A percentile compares a stretch with the other conserved stretches of the same genome.
phyloP scores from a whole-genome alignment of 2,329 filamentous ascomycete genomes.

The Ascochyta clinopodiicola region DNA sequence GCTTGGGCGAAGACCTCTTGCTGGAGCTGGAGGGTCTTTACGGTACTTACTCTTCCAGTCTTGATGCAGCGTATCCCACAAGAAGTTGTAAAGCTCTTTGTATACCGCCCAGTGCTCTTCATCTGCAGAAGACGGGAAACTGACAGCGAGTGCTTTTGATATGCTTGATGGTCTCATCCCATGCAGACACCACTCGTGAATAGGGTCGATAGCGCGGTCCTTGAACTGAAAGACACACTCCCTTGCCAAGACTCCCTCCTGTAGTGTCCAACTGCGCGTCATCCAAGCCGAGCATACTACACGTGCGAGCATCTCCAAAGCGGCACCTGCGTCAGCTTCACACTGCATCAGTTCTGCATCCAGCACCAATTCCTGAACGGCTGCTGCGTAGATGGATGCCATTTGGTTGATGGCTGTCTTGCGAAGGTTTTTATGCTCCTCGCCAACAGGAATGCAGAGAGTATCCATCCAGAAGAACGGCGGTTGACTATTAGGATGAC shows the following conservation, averaged over 20 bases:
- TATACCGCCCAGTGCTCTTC: neutral
- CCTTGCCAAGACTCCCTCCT: conserved; percentile 19
- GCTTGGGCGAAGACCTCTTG: no score
- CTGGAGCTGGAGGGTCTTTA: neutral
- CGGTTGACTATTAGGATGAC: neutral
- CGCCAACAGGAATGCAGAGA: conserved; percentile 21
- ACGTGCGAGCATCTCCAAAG: conserved; percentile 2
- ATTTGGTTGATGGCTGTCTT: conserved; percentile 17
- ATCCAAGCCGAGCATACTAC: conserved; percentile 18
- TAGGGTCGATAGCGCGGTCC: conserved; percentile 4
- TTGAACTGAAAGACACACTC: conserved; percentile 16
- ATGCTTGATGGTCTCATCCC: neutral
- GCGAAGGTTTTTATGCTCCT: neutral
- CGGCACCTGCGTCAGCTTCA: neutral
- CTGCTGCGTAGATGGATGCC: conserved; percentile 20
- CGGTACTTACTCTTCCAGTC: conserved; percentile 10
- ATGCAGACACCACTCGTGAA: conserved; percentile 9
- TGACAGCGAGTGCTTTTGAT: neutral
- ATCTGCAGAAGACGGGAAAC: neutral
- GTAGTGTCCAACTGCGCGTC: conserved; percentile 23
- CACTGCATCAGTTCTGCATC: conserved; percentile 16
- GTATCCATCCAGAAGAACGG: conserved; percentile 28
- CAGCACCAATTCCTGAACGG: conserved; percentile 16
- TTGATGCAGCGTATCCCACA: conserved; percentile 8
- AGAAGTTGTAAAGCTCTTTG: conserved; percentile 2